phyloP scores from a whole-genome alignment of 2,329 filamentous ascomycete genomes.

The Amauroascus verrucosus region DNA sequence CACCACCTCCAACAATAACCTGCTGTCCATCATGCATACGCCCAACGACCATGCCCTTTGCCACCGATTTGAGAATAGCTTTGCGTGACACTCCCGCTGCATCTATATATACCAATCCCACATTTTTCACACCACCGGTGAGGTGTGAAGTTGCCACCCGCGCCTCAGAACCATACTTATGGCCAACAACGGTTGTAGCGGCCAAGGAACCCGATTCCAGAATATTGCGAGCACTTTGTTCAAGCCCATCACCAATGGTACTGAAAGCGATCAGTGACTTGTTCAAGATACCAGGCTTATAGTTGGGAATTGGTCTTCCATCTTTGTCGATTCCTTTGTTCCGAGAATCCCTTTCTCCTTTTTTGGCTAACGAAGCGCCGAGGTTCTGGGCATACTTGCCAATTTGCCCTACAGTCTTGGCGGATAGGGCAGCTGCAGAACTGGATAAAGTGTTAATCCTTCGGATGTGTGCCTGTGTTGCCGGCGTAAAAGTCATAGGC shows the following conservation, averaged over 20 bases:
- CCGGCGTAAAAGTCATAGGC: conserved; percentile 76
- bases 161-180: conserved; percentile 79
- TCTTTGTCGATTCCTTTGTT: conserved; percentile 58
- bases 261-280: conserved; percentile 95
- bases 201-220: conserved; percentile 64
- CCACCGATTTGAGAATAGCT: conserved; percentile 87
- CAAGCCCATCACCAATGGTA: conserved; percentile 86
- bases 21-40: conserved; percentile 41
- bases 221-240: conserved; percentile 71
- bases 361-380: conserved; percentile 63
- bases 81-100: conserved; percentile 82
- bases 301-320: conserved; percentile 52
- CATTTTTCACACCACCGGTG: conserved; percentile 85
- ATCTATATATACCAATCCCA: conserved; percentile 94
- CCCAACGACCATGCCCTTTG: conserved; percentile 71
- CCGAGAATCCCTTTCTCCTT: conserved; percentile 42
- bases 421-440: conserved; percentile 65
- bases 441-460: conserved; percentile 81
- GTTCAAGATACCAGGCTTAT: conserved; percentile 88
- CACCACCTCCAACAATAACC: conserved; percentile 39
- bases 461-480: conserved; percentile 74
- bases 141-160: conserved; percentile 64
- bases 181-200: conserved; percentile 77
- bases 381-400: conserved; percentile 79
- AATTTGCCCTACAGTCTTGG: conserved; percentile 79